Evolutionary conservation across 768 basidiomycete genomes (phyloP).

Genomic region (Leccinum boreale): DNA sequence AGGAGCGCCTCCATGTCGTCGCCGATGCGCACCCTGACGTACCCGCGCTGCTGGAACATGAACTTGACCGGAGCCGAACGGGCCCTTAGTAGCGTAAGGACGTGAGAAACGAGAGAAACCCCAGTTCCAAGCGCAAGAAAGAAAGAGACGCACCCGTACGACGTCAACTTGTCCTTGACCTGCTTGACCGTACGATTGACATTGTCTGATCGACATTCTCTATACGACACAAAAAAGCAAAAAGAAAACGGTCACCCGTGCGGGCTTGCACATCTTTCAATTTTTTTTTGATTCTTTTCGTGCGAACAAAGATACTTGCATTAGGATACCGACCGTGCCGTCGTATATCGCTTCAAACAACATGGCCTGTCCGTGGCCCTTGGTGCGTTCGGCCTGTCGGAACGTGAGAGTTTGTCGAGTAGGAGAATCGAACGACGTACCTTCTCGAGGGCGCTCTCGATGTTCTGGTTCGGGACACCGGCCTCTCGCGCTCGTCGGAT

Average conservation of each 20-base stretch:
- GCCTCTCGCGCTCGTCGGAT: slow-evolving; percentile 54
- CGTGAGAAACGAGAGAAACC: too few relatives aligned
- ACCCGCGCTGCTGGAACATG: slow-evolving; percentile 58
- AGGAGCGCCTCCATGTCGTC: slow-evolving; percentile 35
- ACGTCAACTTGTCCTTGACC: slow-evolving; percentile 49
- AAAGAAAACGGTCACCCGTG: not conserved
- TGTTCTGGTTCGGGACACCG: slow-evolving; percentile 68
- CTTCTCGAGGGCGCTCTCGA: slow-evolving; percentile 58
- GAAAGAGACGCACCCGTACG: slow-evolving; percentile 38
- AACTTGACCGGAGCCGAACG: slow-evolving; percentile 62
- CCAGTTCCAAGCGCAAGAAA: not conserved
- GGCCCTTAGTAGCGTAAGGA: slow-evolving; percentile 37
- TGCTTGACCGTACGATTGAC: slow-evolving; percentile 57
- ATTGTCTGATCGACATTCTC: slow-evolving; percentile 65
- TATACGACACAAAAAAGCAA: slow-evolving; percentile 18
- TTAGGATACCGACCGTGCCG: slow-evolving; percentile 58
- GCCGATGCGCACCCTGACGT: slow-evolving; percentile 43
- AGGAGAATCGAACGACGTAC: slow-evolving; percentile 27
- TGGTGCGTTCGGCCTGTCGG: slow-evolving; percentile 45
- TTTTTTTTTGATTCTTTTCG: too few relatives aligned
- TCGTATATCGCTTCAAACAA: slow-evolving; percentile 61
- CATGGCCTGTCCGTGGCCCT: slow-evolving; percentile 46
- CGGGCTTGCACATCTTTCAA: not conserved
- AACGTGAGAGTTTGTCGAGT: not conserved
- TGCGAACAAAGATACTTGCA: slow-evolving; percentile 40